Percentiles rank a stretch among this genome's conserved stretches.
phyloP scores from a whole-genome alignment of 1,139 yeast genomes.

The Suhomyces chickasaworum region DNA sequence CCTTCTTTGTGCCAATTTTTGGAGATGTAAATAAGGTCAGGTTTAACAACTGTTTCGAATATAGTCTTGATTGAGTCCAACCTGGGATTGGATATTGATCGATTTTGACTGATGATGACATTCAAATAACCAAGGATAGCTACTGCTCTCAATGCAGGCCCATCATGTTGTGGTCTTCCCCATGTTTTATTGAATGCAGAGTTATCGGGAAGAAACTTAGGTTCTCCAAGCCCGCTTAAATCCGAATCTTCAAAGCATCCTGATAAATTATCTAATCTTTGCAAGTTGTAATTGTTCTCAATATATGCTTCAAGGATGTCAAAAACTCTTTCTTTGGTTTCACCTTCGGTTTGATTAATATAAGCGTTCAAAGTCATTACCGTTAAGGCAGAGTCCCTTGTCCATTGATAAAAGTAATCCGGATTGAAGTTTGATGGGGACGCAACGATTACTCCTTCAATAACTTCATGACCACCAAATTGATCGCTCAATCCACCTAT shows the following conservation, averaged over 20 bases:
- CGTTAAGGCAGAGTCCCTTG: constrained; percentile 85
- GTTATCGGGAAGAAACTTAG: constrained; percentile 74
- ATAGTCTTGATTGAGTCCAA: constrained; percentile 35
- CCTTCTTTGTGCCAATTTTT: constrained; percentile 65
- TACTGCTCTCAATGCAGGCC: constrained; percentile 81
- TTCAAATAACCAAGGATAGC: constrained; percentile 62
- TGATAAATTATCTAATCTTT: constrained; percentile 65
- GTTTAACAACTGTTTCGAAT: constrained; percentile 57
- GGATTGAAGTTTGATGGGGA: constrained; percentile 74
- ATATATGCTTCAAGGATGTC: constrained; percentile 60
- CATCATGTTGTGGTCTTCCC: constrained; percentile 98
- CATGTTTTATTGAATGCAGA: constrained; percentile 62
- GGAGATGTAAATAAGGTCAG: constrained; percentile 69
- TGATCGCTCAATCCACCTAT: constrained; percentile 54
- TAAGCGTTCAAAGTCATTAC: constrained; percentile 63
- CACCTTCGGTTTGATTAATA: constrained; percentile 39
- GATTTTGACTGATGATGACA: constrained; percentile 36
- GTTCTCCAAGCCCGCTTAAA: constrained; percentile 77
- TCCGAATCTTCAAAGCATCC: constrained; percentile 55
- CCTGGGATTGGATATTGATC: constrained; percentile 25
- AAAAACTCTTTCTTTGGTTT: constrained; percentile 28
- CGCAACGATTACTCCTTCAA: constrained; percentile 77
- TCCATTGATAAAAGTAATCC: constrained; percentile 87
- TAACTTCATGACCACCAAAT: constrained; percentile 40
- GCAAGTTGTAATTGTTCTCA: constrained; percentile 57